Evolutionary conservation across 108 stramenopile genomes (phyloP).

Genomic region (Chaetoceros muelleri): DNA sequence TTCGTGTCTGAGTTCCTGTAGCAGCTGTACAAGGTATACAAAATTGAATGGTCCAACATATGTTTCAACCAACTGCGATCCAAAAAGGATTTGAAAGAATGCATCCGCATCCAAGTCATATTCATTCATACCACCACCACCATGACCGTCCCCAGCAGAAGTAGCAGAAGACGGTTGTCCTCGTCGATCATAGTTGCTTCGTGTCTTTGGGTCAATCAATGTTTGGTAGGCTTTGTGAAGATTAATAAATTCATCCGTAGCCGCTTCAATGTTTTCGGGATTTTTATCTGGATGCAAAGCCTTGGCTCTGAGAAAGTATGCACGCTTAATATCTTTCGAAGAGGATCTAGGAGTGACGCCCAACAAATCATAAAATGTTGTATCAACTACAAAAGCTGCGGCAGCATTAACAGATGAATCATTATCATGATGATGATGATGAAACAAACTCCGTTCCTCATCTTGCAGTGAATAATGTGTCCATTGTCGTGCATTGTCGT

Average conservation of each 20-base stretch:
- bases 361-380: slow-evolving; percentile 31
- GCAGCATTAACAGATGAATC: not conserved
- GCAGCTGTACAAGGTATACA: too few species aligned
- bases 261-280: slow-evolving; percentile 16
- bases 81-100: too few species aligned
- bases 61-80: too few species aligned
- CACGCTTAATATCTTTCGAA: slow-evolving; percentile 8
- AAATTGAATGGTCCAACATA: too few species aligned
- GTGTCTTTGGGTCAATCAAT: slow-evolving; percentile 17
- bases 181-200: slow-evolving; percentile 22
- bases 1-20: too few species aligned
- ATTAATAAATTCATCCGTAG: slow-evolving; percentile 21
- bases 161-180: slow-evolving; percentile 15
- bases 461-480: not conserved
- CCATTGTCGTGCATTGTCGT: not conserved
- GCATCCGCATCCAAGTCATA: too few species aligned
- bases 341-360: slow-evolving; percentile 19
- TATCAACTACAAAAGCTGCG: not conserved
- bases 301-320: slow-evolving; percentile 5
- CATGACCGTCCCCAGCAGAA: too few species aligned
- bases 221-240: slow-evolving; percentile 37
- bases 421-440: too few species aligned
- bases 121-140: too few species aligned
- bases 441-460: not conserved
- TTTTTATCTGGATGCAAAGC: slow-evolving; percentile 7